phyloP scores from a whole-genome alignment of 2,329 filamentous ascomycete species.

The Diaporthe caulivora region DNA sequence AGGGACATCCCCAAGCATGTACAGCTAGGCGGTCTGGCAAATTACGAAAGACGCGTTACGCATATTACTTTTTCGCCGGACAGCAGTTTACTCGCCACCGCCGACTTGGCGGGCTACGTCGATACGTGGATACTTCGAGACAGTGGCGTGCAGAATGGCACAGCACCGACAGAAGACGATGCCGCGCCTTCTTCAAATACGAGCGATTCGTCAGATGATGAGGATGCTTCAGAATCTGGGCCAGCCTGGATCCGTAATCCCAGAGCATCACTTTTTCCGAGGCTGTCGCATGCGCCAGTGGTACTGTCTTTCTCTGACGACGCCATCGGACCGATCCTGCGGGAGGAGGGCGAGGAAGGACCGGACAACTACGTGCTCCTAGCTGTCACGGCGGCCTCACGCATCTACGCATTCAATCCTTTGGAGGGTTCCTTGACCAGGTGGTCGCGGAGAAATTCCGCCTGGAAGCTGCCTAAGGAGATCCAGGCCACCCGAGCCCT shows the following conservation, averaged over 20 bases:
- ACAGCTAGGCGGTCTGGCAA: slow-evolving; percentile 75
- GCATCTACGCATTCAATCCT: slow-evolving; percentile 84
- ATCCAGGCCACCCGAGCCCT: slow-evolving; percentile 83
- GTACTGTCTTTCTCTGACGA: slow-evolving; percentile 76
- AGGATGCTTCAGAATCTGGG: slow-evolving; percentile 53
- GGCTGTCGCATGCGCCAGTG: slow-evolving; percentile 73
- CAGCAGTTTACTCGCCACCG: slow-evolving; percentile 81
- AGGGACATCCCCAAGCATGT: slow-evolving; percentile 67
- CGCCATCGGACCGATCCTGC: slow-evolving; percentile 49
- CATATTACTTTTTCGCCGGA: slow-evolving; percentile 84
- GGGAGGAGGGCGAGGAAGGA: slow-evolving; percentile 38
- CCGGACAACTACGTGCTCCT: slow-evolving; percentile 37
- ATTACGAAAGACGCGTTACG: slow-evolving; percentile 81
- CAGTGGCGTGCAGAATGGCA: slow-evolving; percentile 52
- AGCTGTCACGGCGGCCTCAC: slow-evolving; percentile 68
- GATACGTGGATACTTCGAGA: slow-evolving; percentile 85
- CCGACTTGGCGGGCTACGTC: slow-evolving; percentile 86
- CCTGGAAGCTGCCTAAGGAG: slow-evolving; percentile 78
- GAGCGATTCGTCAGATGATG: slow-evolving; percentile 47
- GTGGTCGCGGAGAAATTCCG: slow-evolving; percentile 88
- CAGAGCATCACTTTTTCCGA: slow-evolving; percentile 75
- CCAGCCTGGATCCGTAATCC: slow-evolving; percentile 84
- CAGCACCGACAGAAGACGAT: slow-evolving; percentile 49
- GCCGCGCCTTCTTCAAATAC: slow-evolving; percentile 45
- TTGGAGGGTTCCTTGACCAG: slow-evolving; percentile 81